Conservation (phyloP, 179 eudicot genomes). For the Vitellaria paradoxa region DNA sequence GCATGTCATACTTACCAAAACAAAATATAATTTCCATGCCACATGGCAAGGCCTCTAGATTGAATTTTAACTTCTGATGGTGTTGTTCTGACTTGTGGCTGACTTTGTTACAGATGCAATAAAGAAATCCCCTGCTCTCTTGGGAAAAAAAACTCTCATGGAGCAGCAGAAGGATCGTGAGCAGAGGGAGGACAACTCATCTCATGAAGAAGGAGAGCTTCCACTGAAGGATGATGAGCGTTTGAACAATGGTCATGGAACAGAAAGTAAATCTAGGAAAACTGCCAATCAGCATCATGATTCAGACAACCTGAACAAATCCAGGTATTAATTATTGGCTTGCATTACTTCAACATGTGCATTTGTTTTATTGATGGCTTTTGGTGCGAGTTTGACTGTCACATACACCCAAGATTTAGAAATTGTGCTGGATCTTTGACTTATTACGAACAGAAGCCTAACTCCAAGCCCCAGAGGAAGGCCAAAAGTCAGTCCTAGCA, state of each 20-base stretch:
- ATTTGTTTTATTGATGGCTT: background rate
- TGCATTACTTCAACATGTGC: slow-evolving; percentile 1
- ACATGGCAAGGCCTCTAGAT: background rate
- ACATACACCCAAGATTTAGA: background rate
- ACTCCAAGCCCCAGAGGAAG: slow-evolving; percentile 40
- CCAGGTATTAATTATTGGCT: slow-evolving; percentile 48
- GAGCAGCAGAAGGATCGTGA: slow-evolving; percentile 37
- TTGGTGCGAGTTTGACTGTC: slow-evolving; percentile 4
- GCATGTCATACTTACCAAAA: too few relatives aligned
- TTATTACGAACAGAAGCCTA: slow-evolving; percentile 38
- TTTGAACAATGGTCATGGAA: slow-evolving; percentile 36
- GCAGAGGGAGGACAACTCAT: slow-evolving; percentile 17
- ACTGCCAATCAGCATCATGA: slow-evolving; percentile 19
- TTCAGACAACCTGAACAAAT: slow-evolving; percentile 35
- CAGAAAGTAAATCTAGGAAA: slow-evolving; percentile 32
- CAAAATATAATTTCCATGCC: background rate
- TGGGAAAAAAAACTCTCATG: slow-evolving; percentile 10
- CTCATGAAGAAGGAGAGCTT: slow-evolving; percentile 45
- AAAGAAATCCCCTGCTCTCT: slow-evolving; percentile 28
- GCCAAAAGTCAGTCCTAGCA: slow-evolving; percentile 32
- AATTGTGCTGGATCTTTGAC: background rate
- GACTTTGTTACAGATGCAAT: slow-evolving; percentile 28
- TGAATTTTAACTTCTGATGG: background rate
- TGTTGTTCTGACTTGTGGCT: slow-evolving; percentile 11
- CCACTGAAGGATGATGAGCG: slow-evolving; percentile 27